Base-by-base conservation (phyloP, 331 rosid species). In the Saraca asoca region DNA sequence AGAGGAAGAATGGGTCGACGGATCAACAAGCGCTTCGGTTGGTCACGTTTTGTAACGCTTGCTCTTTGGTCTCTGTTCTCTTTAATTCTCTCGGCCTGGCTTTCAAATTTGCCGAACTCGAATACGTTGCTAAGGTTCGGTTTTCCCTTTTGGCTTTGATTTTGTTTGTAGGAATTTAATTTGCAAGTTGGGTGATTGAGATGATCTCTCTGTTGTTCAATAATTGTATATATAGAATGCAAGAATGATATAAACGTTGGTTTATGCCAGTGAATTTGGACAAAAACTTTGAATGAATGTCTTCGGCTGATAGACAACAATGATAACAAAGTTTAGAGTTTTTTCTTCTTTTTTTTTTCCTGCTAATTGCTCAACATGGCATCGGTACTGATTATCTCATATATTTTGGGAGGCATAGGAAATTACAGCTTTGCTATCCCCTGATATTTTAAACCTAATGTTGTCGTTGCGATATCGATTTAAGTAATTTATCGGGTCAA, bases 41-140 rank as follows among this genome's bases (percentile, higher is more conserved):
- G 75, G 86, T 78, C 56, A 60, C 53, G 1, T 83, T 93, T 61
- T 93, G 91, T 42, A 70, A 88, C 2, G 85, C 88, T 24, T 87
- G 88, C 29, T 81, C 90, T 64, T 76, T 65, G 14, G 83, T 89
- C 34, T 85, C 96, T 37, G 73, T 87, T 57, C 98, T 93, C 67
- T 89, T 93, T 51, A 80, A 81, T 50, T 84, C 68, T 68, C 98
- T 93, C 42, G 98, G 98, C 57, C 75, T 89, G 4, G 96, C 98
- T 58, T 93, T 93, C 86, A 93, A 89, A 73, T 93, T 93, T 58
- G 98, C 96, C 34, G 98, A 93, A 85, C 51, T 76, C 73, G 98
- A 93, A 72, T 93, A 85, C 75, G 86, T 84, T 68, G 71, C 95
- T 62, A 93, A 93, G 90, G 95, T 85, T 58, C 38, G 5, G 2